A percentile compares a stretch with the other conserved stretches of the same genome.
Evolutionary conservation across 1,284 basidiomycete species (phyloP).

Genomic region (Sanguinoderma infundibulare): DNA sequence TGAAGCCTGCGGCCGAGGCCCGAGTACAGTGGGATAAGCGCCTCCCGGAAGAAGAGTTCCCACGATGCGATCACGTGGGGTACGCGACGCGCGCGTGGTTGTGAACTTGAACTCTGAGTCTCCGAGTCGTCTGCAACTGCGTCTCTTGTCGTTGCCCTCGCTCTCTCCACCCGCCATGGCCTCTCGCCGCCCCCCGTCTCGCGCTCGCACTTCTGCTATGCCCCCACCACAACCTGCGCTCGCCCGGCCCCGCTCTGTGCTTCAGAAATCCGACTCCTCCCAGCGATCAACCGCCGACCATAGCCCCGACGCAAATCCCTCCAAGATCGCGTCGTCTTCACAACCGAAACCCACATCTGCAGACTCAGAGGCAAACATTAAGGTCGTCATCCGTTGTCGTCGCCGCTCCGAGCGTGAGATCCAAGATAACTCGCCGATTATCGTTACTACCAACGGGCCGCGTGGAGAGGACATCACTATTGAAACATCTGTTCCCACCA

Average conservation of each 20-base stretch:
- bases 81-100: conserved; percentile 31
- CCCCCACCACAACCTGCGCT: conserved; percentile 34
- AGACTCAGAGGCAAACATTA: conserved; percentile 76
- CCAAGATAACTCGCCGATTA: conserved; percentile 80
- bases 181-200: conserved; percentile 52
- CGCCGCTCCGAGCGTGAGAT: conserved; percentile 83
- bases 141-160: conserved; percentile 9
- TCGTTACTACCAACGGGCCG: conserved; percentile 77
- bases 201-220: conserved; percentile 37
- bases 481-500: conserved; percentile 70
- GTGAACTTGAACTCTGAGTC: too few species aligned
- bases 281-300: conserved; percentile 36
- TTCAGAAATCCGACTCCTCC: conserved; percentile 36
- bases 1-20: background rate
- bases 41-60: conserved; percentile 6
- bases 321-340: conserved; percentile 12
- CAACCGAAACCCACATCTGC: conserved; percentile 35
- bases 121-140: too few species aligned
- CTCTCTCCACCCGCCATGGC: conserved; percentile 44
- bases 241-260: conserved; percentile 34
- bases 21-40: background rate
- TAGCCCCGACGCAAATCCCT: conserved; percentile 23
- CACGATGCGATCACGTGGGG: conserved; percentile 32
- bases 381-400: conserved; percentile 91
- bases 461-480: conserved; percentile 79